These are phyloP conservation scores for Vigna reflexopilosa DNA, from an alignment of 306 rosid genomes.

Conservation along the genomic window DNA sequence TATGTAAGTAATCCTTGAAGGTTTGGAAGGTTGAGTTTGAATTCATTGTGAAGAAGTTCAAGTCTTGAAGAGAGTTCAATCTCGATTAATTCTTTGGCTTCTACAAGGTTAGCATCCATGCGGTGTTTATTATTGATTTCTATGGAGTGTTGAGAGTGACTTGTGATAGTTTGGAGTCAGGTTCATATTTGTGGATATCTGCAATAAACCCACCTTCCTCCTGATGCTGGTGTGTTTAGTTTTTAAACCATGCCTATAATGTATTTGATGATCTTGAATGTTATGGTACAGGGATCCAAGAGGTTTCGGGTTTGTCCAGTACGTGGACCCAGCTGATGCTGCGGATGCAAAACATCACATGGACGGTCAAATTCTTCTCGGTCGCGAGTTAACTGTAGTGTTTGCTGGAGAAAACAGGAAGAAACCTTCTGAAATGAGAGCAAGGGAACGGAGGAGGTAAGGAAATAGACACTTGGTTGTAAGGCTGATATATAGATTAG, in stretches of 20 bases:
- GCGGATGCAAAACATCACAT: slow-evolving; percentile 81
- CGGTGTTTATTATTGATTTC: slow-evolving; percentile 61
- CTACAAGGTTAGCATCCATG: slow-evolving; percentile 79
- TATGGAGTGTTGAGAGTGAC: slow-evolving; percentile 45
- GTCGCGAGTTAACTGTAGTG: slow-evolving; percentile 79
- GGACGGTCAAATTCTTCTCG: slow-evolving; percentile 80
- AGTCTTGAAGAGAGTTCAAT: slow-evolving; percentile 84
- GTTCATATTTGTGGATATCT: slow-evolving; percentile 37
- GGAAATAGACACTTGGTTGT: slow-evolving; percentile 22
- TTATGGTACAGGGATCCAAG: slow-evolving; percentile 71
- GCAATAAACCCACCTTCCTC: slow-evolving; percentile 32
- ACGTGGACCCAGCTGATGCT: slow-evolving; percentile 76
- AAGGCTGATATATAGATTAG: background rate
- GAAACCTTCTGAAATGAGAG: slow-evolving; percentile 86
- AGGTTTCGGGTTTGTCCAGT: slow-evolving; percentile 86
- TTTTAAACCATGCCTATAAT: background rate
- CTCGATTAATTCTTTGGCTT: slow-evolving; percentile 66
- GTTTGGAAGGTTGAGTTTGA: slow-evolving; percentile 68
- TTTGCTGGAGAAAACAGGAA: slow-evolving; percentile 86
- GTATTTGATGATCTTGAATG: background rate
- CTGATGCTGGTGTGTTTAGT: slow-evolving; percentile 31
- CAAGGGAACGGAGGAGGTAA: slow-evolving; percentile 66
- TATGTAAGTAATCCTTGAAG: slow-evolving; percentile 66
- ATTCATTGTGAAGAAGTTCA: slow-evolving; percentile 69
- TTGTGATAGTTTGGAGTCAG: slow-evolving; percentile 38